phyloP scores from a whole-genome alignment of 192 early-diverging fungal genomes.

The Podochytrium sp. region DNA sequence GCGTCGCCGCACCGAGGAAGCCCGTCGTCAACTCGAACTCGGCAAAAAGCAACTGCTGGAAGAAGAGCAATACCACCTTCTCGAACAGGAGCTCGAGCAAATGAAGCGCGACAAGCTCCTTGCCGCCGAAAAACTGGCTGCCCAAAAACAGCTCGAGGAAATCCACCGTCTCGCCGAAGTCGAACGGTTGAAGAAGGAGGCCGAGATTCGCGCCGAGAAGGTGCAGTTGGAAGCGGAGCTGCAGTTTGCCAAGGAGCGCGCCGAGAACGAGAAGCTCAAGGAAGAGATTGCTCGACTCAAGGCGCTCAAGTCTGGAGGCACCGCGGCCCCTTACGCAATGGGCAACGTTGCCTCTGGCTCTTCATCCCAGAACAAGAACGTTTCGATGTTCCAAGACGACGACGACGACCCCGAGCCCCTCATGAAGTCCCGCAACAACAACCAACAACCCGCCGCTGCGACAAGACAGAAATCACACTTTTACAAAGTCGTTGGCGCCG shows the following conservation, averaged over 20 bases:
- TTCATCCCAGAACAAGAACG: neutral
- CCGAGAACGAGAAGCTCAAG: slow-evolving; percentile 27
- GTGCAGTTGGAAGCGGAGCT: slow-evolving; percentile 17
- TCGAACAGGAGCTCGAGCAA: slow-evolving; percentile 18
- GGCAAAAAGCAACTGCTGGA: slow-evolving; percentile 21
- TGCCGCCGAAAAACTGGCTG: slow-evolving; percentile 13
- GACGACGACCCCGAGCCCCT: slow-evolving; percentile 25
- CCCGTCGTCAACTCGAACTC: slow-evolving; percentile 18
- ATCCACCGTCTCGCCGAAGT: slow-evolving; percentile 11
- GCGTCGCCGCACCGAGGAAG: slow-evolving; percentile 1
- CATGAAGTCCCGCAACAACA: neutral
- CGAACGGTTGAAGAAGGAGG: slow-evolving; percentile 18
- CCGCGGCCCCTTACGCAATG: neutral
- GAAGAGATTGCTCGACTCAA: slow-evolving; percentile 22
- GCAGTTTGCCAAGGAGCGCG: slow-evolving; percentile 25
- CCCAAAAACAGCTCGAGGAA: slow-evolving; percentile 20
- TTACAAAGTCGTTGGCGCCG: slow-evolving; percentile 23
- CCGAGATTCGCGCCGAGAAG: slow-evolving; percentile 24
- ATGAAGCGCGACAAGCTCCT: neutral
- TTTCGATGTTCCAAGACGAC: neutral
- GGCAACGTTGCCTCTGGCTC: slow-evolving; percentile 3
- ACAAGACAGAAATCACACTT: slow-evolving; percentile 1
- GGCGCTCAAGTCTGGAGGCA: neutral
- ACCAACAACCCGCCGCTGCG: neutral
- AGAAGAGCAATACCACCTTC: slow-evolving; percentile 8